Base-by-base conservation (phyloP, 805 yeast species). In the Yarrowia sp. region DNA sequence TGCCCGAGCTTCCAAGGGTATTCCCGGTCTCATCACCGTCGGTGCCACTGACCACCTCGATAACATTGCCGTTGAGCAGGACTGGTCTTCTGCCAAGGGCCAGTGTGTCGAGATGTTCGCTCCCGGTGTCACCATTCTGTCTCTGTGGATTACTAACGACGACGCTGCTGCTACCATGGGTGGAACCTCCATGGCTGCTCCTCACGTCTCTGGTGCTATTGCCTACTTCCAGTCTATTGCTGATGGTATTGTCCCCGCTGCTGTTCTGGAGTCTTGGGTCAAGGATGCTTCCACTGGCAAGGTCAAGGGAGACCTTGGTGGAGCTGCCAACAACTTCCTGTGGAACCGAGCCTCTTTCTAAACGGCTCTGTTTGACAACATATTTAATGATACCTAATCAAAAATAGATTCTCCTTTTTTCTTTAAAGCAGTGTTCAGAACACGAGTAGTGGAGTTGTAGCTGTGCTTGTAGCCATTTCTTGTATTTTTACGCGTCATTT, bases 141-240 rank as follows among this genome's bases (percentile, higher is more conserved):
- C 97, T 56, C 75, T 79, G 26, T 74, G 77, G 59, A 77, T 75
- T 56, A 58, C 67, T 19, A 73, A 75, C 59, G 74, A 76, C 49
- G 72, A 73, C 36, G 70, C 69, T 8, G 73, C 79, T 66, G 78
- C 75, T 19, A 56, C 72, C 58, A 76, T 79, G 80, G 75, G 97
- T 43, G 99, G 99, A 80, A 94, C 98, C 11, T 93, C 98, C 11
- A 94, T 94, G 99, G 97, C 98, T 26, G 90, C 98, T 46, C 98
- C 99, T 59, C 97, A 92, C 77, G 93, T 93, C 73, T 88, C 92
- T 70, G 99, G 99, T 74, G 84, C 95, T 78, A 86, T 92, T 75
- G 86, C 97, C 10, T 94, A 94, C 84, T 94, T 49, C 49, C 58
- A 41, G 56, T 64, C 68, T 8, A 45, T 59, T 46, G 43, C 53